phyloP scores from a whole-genome alignment of 1,139 yeast species.

The Blastobotrys ciferrii region DNA sequence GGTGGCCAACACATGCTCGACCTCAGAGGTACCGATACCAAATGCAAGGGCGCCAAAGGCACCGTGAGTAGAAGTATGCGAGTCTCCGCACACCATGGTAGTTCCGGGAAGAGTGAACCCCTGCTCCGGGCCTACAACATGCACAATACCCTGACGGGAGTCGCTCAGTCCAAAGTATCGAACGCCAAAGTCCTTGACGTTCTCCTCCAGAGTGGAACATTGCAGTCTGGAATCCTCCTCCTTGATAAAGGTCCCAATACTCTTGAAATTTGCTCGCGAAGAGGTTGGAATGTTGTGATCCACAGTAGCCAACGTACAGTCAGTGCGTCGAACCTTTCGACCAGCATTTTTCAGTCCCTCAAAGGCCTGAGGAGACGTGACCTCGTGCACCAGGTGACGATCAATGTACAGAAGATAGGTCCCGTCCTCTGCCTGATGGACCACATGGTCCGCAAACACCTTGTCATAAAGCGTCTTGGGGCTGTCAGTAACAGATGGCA shows the following conservation, averaged over 20 bases:
- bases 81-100: slow-evolving; percentile 97
- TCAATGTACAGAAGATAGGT: slow-evolving; percentile 86
- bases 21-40: slow-evolving; percentile 98
- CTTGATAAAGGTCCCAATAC: slow-evolving; percentile 76
- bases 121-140: slow-evolving; percentile 97
- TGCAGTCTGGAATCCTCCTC: slow-evolving; percentile 91
- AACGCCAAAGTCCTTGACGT: slow-evolving; percentile 83
- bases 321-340: slow-evolving; percentile 83
- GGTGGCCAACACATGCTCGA: slow-evolving; percentile 96
- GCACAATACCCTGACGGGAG: slow-evolving; percentile 94
- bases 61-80: slow-evolving; percentile 97
- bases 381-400: slow-evolving; percentile 96
- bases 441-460: slow-evolving; percentile 92
- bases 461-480: slow-evolving; percentile 80
- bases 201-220: slow-evolving; percentile 87
- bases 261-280: slow-evolving; percentile 71
- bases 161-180: slow-evolving; percentile 94
- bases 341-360: slow-evolving; percentile 90
- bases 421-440: slow-evolving; percentile 83
- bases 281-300: slow-evolving; percentile 97
- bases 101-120: slow-evolving; percentile 98
- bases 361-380: slow-evolving; percentile 97
- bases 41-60: slow-evolving; percentile 98
- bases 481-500: slow-evolving; percentile 27
- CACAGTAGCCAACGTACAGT: slow-evolving; percentile 95